Percentiles rank a stretch among this genome's conserved stretches.
Evolutionary conservation across 169 alveolate genomes (phyloP).

Genomic region (Babesia bigemina): DNA sequence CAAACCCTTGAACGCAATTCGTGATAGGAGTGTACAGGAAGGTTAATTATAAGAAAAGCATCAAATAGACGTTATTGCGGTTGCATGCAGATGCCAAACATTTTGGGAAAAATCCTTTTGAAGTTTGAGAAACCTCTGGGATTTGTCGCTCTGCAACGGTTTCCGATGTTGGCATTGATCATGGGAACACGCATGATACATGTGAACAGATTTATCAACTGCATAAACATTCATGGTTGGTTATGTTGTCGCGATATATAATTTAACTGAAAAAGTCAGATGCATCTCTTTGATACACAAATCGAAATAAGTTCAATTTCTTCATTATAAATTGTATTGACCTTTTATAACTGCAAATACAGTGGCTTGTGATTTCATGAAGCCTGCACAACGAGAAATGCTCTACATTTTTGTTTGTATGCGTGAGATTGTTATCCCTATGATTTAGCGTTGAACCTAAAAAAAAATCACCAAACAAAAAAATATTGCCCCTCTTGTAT

Average conservation of each 20-base stretch:
- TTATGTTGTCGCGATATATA: slow-evolving; percentile 37
- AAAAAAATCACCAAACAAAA: slow-evolving; percentile 22
- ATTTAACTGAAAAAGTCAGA: slow-evolving; percentile 15
- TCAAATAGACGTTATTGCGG: slow-evolving; percentile 38
- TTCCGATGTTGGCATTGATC: slow-evolving; percentile 7
- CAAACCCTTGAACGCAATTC: slow-evolving; percentile 26
- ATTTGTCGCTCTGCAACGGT: background rate
- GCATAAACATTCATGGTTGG: slow-evolving; percentile 48
- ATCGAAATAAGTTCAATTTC: slow-evolving; percentile 1
- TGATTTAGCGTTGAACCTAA: slow-evolving; percentile 9
- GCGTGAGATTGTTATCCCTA: slow-evolving; percentile 23
- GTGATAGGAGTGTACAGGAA: slow-evolving; percentile 38
- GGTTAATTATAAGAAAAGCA: slow-evolving; percentile 9
- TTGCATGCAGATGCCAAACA: slow-evolving; percentile 41
- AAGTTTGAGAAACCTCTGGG: slow-evolving; percentile 18
- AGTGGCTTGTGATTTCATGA: slow-evolving; percentile 35
- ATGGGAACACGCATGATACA: slow-evolving; percentile 24
- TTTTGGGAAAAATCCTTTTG: background rate
- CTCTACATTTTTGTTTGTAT: slow-evolving; percentile 13
- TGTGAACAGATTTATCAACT: slow-evolving; percentile 21
- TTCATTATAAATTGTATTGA: slow-evolving; percentile 19
- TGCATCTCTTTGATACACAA: slow-evolving; percentile 1
- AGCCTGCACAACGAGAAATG: slow-evolving; percentile 5
- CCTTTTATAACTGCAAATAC: slow-evolving; percentile 25
- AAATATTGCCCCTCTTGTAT: background rate